A percentile compares a stretch with the other conserved stretches of the same genome.
Conservation (phyloP, 805 yeast genomes). For the Lachancea mirantina region DNA sequence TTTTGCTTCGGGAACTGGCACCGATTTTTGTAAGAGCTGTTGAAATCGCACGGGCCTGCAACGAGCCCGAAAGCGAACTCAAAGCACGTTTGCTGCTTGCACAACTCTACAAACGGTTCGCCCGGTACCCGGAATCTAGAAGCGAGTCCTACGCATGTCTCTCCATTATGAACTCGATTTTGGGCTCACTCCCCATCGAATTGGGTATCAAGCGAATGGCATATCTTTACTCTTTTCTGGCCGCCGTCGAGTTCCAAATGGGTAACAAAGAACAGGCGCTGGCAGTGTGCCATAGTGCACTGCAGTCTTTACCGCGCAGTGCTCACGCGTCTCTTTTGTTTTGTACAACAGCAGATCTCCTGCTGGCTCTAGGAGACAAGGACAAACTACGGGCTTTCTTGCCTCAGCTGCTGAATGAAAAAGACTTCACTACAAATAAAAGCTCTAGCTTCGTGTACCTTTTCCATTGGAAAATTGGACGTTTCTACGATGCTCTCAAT, state of each 20-base stretch:
- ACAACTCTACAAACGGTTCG: slow-evolving; percentile 10
- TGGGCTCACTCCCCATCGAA: not conserved
- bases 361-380: slow-evolving; percentile 4
- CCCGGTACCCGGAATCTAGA: slow-evolving; percentile 8
- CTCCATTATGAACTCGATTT: slow-evolving; percentile 1
- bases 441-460: slow-evolving; percentile 2
- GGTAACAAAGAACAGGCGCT: slow-evolving; percentile 1
- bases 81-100: slow-evolving; percentile 10
- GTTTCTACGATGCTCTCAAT: slow-evolving; percentile 6
- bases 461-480: slow-evolving; percentile 9
- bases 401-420: slow-evolving; percentile 5
- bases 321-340: slow-evolving; percentile 3
- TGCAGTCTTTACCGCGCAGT: slow-evolving; percentile 5
- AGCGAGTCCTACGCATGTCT: slow-evolving; percentile 6
- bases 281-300: slow-evolving; percentile 4
- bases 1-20: slow-evolving; percentile 7
- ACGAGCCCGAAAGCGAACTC: slow-evolving; percentile 5
- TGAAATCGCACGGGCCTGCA: slow-evolving; percentile 4
- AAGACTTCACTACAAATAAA: not conserved
- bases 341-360: slow-evolving; percentile 5
- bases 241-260: slow-evolving; percentile 8
- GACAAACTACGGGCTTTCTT: slow-evolving; percentile 1
- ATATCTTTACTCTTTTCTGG: slow-evolving; percentile 9
- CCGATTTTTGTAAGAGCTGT: slow-evolving; percentile 10
- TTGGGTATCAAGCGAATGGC: slow-evolving; percentile 4